Conservation (phyloP, 768 basidiomycete genomes). For the Phlebiopsis gigantea region DNA sequence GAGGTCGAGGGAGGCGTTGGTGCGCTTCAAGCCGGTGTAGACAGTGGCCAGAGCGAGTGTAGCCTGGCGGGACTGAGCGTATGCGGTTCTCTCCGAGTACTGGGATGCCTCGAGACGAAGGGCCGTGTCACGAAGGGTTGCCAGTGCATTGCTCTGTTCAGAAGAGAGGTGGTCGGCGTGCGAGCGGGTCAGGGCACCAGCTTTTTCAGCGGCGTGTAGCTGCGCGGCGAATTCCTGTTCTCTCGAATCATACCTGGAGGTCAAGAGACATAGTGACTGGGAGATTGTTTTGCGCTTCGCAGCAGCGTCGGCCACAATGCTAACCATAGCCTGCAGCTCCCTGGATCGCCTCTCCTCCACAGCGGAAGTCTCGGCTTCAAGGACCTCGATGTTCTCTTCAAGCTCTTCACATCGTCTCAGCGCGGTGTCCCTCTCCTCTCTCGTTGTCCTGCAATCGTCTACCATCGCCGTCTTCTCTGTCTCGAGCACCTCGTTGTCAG, state of each 20-base stretch:
- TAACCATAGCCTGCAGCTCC: constrained; percentile 23
- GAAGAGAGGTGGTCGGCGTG: background rate
- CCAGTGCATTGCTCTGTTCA: background rate
- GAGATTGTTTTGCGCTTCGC: constrained; percentile 6
- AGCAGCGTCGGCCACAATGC: constrained; percentile 16
- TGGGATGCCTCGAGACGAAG: background rate
- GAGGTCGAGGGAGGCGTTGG: constrained; percentile 4
- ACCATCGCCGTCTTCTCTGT: constrained; percentile 77
- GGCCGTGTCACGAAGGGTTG: background rate
- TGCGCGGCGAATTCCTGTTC: constrained; percentile 4
- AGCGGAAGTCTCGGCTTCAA: constrained; percentile 25
- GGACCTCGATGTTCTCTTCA: constrained; percentile 56
- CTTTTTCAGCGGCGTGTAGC: constrained; percentile 14
- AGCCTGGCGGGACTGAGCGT: constrained; percentile 3
- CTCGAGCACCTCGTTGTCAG: constrained; percentile 59
- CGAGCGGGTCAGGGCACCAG: background rate
- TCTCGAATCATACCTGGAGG: background rate
- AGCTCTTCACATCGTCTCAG: constrained; percentile 48
- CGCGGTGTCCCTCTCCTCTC: constrained; percentile 68
- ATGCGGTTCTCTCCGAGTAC: background rate
- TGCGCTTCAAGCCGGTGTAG: background rate
- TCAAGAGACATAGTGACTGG: background rate
- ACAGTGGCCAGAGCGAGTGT: constrained; percentile 12
- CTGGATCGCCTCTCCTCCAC: constrained; percentile 20
- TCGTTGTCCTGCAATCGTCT: constrained; percentile 75